These are phyloP conservation scores for Flagelloscypha sp. DNA, from an alignment of 768 basidiomycete genomes.

Conservation along the genomic window DNA sequence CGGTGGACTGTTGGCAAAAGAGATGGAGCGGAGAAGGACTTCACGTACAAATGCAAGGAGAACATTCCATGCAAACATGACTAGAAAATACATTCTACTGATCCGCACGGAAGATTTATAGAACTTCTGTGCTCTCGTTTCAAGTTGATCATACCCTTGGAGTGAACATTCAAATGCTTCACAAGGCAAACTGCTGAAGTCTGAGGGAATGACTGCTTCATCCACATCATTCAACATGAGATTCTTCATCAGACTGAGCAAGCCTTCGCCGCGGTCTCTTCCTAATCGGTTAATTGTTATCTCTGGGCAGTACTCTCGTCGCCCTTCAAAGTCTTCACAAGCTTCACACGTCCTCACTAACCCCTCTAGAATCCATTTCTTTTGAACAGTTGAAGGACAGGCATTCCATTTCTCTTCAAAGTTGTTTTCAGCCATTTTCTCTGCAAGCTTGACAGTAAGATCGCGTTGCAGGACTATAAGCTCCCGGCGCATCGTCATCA, in stretches of 20 bases:
- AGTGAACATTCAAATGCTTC: constrained; percentile 7
- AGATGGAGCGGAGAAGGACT: too few relatives aligned
- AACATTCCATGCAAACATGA: constrained; percentile 12
- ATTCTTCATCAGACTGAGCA: constrained; percentile 8
- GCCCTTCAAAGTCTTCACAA: constrained; percentile 10
- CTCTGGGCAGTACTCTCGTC: constrained; percentile 6
- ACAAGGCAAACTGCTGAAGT: constrained; percentile 9
- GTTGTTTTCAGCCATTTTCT: constrained; percentile 10
- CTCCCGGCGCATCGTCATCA: constrained; percentile 5
- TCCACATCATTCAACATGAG: constrained; percentile 8
- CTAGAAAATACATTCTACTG: constrained; percentile 8
- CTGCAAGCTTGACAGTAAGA: constrained; percentile 8
- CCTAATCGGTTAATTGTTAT: constrained; percentile 11
- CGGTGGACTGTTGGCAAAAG: background rate
- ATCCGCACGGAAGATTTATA: constrained; percentile 1
- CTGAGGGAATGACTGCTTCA: constrained; percentile 6
- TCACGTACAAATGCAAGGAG: constrained; percentile 12
- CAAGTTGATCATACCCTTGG: too few relatives aligned
- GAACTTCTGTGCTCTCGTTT: too few relatives aligned
- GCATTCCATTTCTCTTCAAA: constrained; percentile 12
- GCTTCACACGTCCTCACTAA: constrained; percentile 11
- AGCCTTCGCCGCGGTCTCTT: constrained; percentile 9
- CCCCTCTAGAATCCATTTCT: constrained; percentile 13
- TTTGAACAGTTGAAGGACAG: constrained; percentile 9
- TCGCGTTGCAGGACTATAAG: constrained; percentile 11